Base-by-base conservation (phyloP, 352 stramenopile species). In the Pythium guiyangense region DNA sequence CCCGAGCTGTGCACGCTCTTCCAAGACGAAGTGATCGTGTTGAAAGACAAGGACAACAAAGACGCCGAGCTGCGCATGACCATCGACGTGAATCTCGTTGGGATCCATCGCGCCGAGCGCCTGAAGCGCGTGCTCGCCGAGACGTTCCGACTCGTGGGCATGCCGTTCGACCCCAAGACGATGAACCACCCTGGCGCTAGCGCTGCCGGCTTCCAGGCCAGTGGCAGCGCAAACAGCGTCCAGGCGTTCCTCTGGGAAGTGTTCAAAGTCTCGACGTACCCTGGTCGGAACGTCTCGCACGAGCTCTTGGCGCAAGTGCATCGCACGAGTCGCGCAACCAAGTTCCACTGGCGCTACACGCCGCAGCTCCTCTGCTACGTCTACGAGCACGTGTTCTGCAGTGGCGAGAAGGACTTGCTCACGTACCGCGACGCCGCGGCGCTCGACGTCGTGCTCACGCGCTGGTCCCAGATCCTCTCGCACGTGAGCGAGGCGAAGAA, bases 321-420 rank as follows among this genome's bases (percentile, higher is more conserved):
- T 37, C 66, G 66, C 4, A 81, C 86, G 74, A 47, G 68, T 46
- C 50, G 66, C 17, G 66, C 70, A 9, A 63, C 60, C 0, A 79
- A 69, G 31, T 56, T 90, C 2, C 80, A 90, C 58, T 90, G 80
- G 80, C 76, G 76, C 47, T 71, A 66, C 45, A 90, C 80, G 1
- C 80, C 80, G 6, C 73, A 88, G 40, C 64, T 90, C 20, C 66
- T 90, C 0, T 70, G 73, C n/a, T 77, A 74, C 31, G 52, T 88
- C 5, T 66, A 85, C 14, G 76, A 90, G 43, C 58, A 84, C 39
- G 67, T 81, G 0, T 78, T 88, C 26, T 40, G 43, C n/a, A 63
- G 64, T 45, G 75, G 77, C 29, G 64, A 85, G 12, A 83, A 74
- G 48, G 80, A 88, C 56, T 60, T 69, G 2, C 49, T 90, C 11